These are phyloP conservation scores for Vachellia collinsii DNA, from an alignment of 306 rosid genomes.

Conservation along the genomic window DNA sequence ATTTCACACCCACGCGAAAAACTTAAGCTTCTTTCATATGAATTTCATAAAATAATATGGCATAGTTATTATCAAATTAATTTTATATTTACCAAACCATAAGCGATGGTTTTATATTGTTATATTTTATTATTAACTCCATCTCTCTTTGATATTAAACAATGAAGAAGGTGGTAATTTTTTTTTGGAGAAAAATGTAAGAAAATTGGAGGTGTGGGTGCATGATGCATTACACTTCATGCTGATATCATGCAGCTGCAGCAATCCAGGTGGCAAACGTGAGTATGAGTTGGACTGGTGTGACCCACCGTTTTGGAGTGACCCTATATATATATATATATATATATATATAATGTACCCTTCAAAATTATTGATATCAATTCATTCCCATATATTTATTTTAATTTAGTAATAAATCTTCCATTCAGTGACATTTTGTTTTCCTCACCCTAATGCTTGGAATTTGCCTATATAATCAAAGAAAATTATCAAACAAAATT, in stretches of 20 bases:
- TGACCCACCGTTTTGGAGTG: constrained; percentile 53
- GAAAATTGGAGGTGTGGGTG: constrained; percentile 35
- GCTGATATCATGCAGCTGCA: constrained; percentile 68
- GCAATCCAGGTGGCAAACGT: constrained; percentile 61
- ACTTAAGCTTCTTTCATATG: background rate
- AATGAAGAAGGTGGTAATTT: background rate
- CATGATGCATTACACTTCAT: constrained; percentile 75
- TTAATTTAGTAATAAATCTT: background rate
- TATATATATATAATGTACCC: too few species aligned
- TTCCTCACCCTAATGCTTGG: background rate
- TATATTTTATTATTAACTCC: background rate
- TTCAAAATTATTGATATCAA: constrained; percentile 25
- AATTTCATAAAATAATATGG: background rate
- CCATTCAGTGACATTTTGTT: background rate
- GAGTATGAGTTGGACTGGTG: constrained; percentile 49
- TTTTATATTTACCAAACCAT: background rate
- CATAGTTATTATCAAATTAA: background rate
- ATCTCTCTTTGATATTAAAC: background rate
- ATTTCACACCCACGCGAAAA: background rate
- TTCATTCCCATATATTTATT: constrained; percentile 17
- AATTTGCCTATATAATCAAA: background rate
- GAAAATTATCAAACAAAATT: background rate
- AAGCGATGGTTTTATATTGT: background rate
- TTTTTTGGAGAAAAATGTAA: background rate
- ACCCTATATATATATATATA: constrained; percentile 38